Conservation (phyloP, 306 rosid genomes). For the Trifolium fragiferum region DNA sequence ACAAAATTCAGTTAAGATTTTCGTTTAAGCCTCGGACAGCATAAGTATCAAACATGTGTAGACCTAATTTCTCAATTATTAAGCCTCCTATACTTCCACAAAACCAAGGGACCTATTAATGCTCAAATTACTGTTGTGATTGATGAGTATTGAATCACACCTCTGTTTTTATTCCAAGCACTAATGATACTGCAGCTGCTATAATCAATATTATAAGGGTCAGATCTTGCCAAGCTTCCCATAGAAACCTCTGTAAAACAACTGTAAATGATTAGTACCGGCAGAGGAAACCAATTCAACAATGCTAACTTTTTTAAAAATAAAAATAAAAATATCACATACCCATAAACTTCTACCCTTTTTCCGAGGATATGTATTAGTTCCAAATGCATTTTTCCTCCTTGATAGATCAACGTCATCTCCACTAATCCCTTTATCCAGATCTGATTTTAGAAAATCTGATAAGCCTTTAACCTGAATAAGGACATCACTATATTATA, state of each 20-base stretch:
- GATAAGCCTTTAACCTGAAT: slow-evolving; percentile 80
- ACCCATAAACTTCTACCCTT: slow-evolving; percentile 91
- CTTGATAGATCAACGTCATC: slow-evolving; percentile 60
- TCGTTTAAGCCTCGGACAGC: slow-evolving; percentile 16
- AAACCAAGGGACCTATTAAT: slow-evolving; percentile 22
- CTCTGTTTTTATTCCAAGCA: slow-evolving; percentile 89
- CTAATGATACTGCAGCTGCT: slow-evolving; percentile 87
- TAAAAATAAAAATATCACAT: slow-evolving; percentile 21
- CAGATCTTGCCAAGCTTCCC: slow-evolving; percentile 99
- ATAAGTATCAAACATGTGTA: slow-evolving; percentile 12
- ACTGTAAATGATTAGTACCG: slow-evolving; percentile 25
- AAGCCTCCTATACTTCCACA: slow-evolving; percentile 25
- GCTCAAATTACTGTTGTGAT: slow-evolving; percentile 28
- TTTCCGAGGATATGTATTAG: slow-evolving; percentile 94
- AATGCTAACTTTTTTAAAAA: not conserved
- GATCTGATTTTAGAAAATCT: slow-evolving; percentile 57
- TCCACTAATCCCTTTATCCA: slow-evolving; percentile 72
- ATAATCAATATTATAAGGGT: slow-evolving; percentile 88
- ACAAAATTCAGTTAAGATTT: slow-evolving; percentile 2
- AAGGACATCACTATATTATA: slow-evolving; percentile 26
- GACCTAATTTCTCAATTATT: slow-evolving; percentile 14
- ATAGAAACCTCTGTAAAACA: slow-evolving; percentile 78
- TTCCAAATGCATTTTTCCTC: slow-evolving; percentile 77
- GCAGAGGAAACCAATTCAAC: slow-evolving; percentile 30
- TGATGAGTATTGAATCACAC: slow-evolving; percentile 47